Evolutionary conservation across 768 basidiomycete species (phyloP).

Genomic region (Podaxis rugospora): DNA sequence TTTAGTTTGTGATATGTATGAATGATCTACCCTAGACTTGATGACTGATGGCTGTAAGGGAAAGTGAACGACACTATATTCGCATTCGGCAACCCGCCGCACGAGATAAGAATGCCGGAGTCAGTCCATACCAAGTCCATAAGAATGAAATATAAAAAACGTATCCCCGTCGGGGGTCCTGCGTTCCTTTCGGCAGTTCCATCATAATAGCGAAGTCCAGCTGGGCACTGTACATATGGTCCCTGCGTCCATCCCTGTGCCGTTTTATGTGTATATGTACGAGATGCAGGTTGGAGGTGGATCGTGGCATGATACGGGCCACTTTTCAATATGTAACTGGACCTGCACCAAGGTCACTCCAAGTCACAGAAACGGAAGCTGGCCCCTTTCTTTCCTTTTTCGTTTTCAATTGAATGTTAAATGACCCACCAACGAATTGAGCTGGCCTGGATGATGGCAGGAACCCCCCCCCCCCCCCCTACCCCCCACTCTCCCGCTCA

Average conservation of each 20-base stretch:
- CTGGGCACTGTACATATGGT: not conserved
- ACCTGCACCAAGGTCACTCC: not conserved
- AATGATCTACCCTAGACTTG: slow-evolving; percentile 2
- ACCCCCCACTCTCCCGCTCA: not conserved
- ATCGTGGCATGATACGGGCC: not conserved
- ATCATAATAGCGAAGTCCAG: not conserved
- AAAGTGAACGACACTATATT: not conserved
- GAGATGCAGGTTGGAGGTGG: not conserved
- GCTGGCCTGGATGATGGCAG: not conserved
- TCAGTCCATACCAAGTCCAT: not conserved
- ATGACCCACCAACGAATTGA: not conserved
- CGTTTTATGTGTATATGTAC: not conserved
- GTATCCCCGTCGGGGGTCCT: not conserved
- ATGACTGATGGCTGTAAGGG: slow-evolving; percentile 2
- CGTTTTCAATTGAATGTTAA: not conserved
- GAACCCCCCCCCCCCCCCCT: too few relatives aligned
- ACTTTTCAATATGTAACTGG: not conserved
- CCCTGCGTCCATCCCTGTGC: not conserved
- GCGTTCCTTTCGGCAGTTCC: not conserved
- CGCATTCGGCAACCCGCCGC: not conserved
- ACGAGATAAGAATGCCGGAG: not conserved
- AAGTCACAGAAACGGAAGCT: not conserved
- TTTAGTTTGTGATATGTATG: slow-evolving; percentile 1
- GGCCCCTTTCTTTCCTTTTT: slow-evolving; percentile 9
- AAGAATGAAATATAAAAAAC: slow-evolving; percentile 6